Evolutionary conservation across 352 stramenopile genomes (phyloP), one percentile per base, ranked within the genome.

Genomic region (Globisporangium spiculum): DNA sequence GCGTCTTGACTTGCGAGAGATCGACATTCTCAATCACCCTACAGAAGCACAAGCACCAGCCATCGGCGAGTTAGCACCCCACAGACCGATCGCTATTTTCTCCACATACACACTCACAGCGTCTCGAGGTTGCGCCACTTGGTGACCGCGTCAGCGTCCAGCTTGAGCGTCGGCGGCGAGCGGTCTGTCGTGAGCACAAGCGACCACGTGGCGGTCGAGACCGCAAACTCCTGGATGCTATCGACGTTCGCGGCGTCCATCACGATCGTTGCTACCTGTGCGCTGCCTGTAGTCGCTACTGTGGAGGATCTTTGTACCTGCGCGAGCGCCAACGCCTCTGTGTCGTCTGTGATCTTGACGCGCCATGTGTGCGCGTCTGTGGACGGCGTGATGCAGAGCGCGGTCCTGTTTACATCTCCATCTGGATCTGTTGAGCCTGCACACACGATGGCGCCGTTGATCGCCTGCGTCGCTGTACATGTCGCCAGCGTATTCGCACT

Each of bases 11-110:
- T 18, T 66, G 36, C 38, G 66, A 66, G 59, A 71, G 66, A n/a
- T 71, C 50, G 27, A 66, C 54, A 34, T 71, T 71, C 24, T 55
- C n/a, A 38, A 71, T 52, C 59, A 22, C 30, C 34, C 66, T 71
- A 20, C 16, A 20, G 9, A 5, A 34, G 48, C 34, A 32, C 54
- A 7, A 50, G 9, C 38, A 48, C 18, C 16, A 34, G 54, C 16
- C 18, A 24, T 16, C 32, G 41, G 2, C 22, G 24, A 16, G 12
- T 16, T 14, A 27, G 6, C 34, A 22, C 16, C 16, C 30, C 18
- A 27, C 30, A 41, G 2, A 8, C 6, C 8, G 26, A 4, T 30
- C 12, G 5, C 27, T 26, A 16, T 1, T 46, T 14, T 18, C 24
- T 41, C 1, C 34, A 60, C 24, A n/a, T 0, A 27, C 36, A 56